Percentiles rank a stretch among this genome's conserved stretches.
Evolutionary conservation across 805 yeast species (phyloP).

Genomic region (Helenozyma baotianmanensis): DNA sequence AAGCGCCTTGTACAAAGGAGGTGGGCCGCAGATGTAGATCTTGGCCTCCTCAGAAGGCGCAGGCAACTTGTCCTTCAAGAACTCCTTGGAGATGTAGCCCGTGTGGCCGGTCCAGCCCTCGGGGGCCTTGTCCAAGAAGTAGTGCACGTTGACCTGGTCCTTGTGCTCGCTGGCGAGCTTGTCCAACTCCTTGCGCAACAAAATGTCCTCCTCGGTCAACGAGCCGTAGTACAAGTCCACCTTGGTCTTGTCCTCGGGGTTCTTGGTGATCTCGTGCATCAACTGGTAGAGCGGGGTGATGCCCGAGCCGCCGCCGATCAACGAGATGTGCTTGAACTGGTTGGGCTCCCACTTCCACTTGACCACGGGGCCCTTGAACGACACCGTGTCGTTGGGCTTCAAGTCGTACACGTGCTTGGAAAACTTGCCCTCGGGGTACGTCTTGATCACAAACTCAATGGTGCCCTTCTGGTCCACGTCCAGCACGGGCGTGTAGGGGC

Average conservation of each 20-base stretch:
- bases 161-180: conserved; percentile 59
- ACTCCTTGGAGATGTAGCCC: conserved; percentile 80
- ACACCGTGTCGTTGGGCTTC: conserved; percentile 72
- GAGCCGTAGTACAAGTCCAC: conserved; percentile 79
- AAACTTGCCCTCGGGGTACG: conserved; percentile 81
- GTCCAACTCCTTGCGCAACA: conserved; percentile 77
- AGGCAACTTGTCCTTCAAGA: conserved; percentile 56
- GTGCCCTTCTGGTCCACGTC: conserved; percentile 67
- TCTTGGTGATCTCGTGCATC: conserved; percentile 65
- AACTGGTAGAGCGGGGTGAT: conserved; percentile 94
- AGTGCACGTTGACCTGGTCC: conserved; percentile 71
- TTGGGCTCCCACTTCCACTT: conserved; percentile 92
- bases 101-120: conserved; percentile 50
- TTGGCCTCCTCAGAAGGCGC: conserved; percentile 55
- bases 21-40: conserved; percentile 94
- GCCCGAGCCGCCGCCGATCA: conserved; percentile 96
- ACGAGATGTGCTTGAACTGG: conserved; percentile 70
- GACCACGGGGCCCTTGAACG: conserved; percentile 90
- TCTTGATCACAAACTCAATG: conserved; percentile 78
- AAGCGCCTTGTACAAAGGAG: conserved; percentile 79
- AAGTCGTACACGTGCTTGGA: conserved; percentile 66
- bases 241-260: conserved; percentile 87
- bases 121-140: conserved; percentile 72
- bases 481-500: conserved; percentile 86
- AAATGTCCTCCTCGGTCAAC: conserved; percentile 70